phyloP scores from a whole-genome alignment of 140 eudicot species.

The Senecio squalidus region DNA sequence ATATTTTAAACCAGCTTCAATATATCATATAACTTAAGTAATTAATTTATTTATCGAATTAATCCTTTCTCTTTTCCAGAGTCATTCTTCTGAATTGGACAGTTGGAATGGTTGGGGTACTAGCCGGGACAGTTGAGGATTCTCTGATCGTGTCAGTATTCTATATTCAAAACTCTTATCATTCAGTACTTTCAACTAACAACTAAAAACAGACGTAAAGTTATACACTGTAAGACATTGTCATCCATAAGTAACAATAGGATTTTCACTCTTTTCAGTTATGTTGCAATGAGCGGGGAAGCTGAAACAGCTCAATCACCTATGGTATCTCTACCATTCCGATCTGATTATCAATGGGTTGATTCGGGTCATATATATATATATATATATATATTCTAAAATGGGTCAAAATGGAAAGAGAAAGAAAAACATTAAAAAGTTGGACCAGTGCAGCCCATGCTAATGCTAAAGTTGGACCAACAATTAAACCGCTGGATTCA shows the following conservation, averaged over 20 bases:
- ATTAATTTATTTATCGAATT: not conserved
- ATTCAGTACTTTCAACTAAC: too few species aligned
- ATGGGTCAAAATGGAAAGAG: too few species aligned
- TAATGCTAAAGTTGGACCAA: too few species aligned
- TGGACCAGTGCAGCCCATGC: too few species aligned
- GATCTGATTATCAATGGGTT: too few species aligned
- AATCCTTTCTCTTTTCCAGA: conserved; percentile 25
- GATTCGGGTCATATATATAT: too few species aligned
- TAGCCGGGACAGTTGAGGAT: conserved; percentile 83
- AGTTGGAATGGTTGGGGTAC: conserved; percentile 82
- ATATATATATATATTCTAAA: too few species aligned
- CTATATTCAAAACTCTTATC: not conserved
- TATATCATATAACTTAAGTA: not conserved
- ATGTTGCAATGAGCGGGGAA: conserved; percentile 69
- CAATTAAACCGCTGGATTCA: too few species aligned
- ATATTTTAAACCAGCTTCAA: not conserved
- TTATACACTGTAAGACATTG: not conserved
- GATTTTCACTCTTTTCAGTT: conserved; percentile 32
- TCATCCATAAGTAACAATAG: not conserved
- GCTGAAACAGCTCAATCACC: conserved; percentile 27
- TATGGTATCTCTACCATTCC: conserved; percentile 26
- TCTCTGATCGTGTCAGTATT: conserved; percentile 58
- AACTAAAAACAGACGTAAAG: not conserved
- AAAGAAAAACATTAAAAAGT: too few species aligned
- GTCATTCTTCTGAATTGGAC: conserved; percentile 86